phyloP scores from a whole-genome alignment of 768 basidiomycete genomes.

The Obba rivulosa region DNA sequence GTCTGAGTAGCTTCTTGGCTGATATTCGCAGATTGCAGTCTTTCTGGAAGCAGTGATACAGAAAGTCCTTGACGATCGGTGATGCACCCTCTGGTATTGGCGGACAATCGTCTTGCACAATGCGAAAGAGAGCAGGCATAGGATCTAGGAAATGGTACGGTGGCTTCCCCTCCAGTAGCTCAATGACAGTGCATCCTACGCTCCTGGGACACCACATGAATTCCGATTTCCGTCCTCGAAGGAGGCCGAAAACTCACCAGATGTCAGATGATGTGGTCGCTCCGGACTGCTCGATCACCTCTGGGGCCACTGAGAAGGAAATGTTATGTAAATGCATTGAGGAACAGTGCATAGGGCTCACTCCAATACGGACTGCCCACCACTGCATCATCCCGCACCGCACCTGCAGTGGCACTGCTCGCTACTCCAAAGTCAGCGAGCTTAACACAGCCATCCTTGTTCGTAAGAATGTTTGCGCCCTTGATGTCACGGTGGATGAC shows the following conservation, averaged over 20 bases:
- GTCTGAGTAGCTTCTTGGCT: conserved; percentile 85
- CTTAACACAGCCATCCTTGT: conserved; percentile 97
- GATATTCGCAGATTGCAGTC: conserved; percentile 92
- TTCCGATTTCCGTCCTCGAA: neutral
- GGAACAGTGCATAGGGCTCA: conserved; percentile 34
- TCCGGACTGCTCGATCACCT: conserved; percentile 97
- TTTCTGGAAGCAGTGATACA: conserved; percentile 98
- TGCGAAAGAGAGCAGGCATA: conserved; percentile 97
- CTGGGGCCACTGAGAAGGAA: conserved; percentile 77
- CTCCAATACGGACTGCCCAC: conserved; percentile 99
- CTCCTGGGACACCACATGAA: conserved; percentile 39
- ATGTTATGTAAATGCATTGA: neutral
- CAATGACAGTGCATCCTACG: conserved; percentile 97
- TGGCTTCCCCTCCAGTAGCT: conserved; percentile 85
- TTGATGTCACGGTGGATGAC: conserved; percentile 99
- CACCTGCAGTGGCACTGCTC: conserved; percentile 67
- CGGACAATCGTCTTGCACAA: conserved; percentile 96
- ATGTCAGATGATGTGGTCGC: conserved; percentile 97
- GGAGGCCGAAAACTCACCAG: conserved; percentile 49
- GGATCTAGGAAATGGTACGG: conserved; percentile 95
- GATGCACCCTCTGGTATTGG: conserved; percentile 95
- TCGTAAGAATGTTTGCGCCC: conserved; percentile 96
- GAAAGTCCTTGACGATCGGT: conserved; percentile 92
- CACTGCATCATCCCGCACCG: conserved; percentile 81
- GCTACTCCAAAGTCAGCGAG: conserved; percentile 99